Evolutionary conservation across 441 rosid genomes (phyloP), one percentile per base, ranked within the genome.

Genomic region (Populus hybrid): DNA sequence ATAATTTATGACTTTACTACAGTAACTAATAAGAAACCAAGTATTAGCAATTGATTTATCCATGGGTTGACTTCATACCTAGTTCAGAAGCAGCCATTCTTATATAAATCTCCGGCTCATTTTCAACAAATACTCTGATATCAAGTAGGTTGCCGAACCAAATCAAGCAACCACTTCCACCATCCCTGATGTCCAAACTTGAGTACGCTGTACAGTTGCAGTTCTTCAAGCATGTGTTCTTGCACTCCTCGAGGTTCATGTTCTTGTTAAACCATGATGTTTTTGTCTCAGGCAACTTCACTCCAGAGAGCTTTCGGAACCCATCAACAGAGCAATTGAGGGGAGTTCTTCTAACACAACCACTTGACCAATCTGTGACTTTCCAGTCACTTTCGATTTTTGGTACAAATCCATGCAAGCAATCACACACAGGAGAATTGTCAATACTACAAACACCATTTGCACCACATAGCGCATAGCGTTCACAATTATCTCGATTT

Each of bases 1-100:
- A 1, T 18, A 50, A 50, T 50, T 4, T 16, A 18, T 50, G n/a
- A 50, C n/a, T 16, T 50, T 50, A 16, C 59, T 16, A 24, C 24
- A 24, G 59, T 50, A 50, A 50, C n/a, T 14, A 14, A 50, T 16
- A 14, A 50, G n/a, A 50, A 50, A 14, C 59, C n/a, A 50, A 50
- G n/a, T 50, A 50, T 16, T 16, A 50, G 59, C 6, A 50, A 16
- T 50, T 50, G 59, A 50, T 50, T 50, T 50, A 4, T 50, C 59
- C n/a, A 16, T 4, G 6, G 59, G 7, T 5, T 50, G 6, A 50
- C 59, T 50, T 50, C 30, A 7, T 73, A 85, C 88, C 89, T 32
- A 89, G 19, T 50, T 50, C 59, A 50, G 59, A 50, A 50, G n/a
- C 19, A 50, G 59, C 59, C 59, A 50, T 50, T 16, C 59, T 50